Percentiles rank a stretch among this genome's conserved stretches.
phyloP scores from a whole-genome alignment of 345 rosid species.

The Heritiera fomes region DNA sequence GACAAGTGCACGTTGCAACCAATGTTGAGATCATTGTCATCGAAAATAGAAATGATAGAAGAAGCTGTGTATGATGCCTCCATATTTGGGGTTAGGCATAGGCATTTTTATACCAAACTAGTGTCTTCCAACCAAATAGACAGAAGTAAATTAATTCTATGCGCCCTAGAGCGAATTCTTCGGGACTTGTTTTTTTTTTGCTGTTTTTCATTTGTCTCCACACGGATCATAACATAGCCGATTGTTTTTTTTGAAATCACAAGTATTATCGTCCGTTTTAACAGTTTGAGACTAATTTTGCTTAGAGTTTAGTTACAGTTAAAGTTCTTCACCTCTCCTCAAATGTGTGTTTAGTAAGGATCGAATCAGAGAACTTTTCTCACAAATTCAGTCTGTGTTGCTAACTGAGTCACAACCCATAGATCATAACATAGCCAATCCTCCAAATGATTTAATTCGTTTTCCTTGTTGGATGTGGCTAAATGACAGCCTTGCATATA shows the following conservation, averaged over 20 bases:
- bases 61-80: not conserved
- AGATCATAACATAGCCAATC: not conserved
- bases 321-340: no score
- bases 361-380: no score
- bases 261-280: no score
- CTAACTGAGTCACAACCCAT: no score
- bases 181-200: not conserved
- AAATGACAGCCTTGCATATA: not conserved
- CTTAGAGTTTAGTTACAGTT: no score
- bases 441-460: not conserved
- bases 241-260: no score
- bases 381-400: no score
- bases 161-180: not conserved
- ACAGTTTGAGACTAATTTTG: no score
- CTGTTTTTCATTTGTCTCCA: not conserved
- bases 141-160: not conserved
- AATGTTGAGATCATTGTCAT: not conserved
- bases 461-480: constrained; percentile 14
- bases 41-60: constrained; percentile 2
- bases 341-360: no score
- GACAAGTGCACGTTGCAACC: constrained; percentile 1
- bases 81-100: not conserved
- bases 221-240: not conserved
- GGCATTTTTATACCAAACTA: not conserved
- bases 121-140: not conserved